Base-by-base conservation (phyloP, 129 eudicot genomes). In the Helianthus tuberosus region DNA sequence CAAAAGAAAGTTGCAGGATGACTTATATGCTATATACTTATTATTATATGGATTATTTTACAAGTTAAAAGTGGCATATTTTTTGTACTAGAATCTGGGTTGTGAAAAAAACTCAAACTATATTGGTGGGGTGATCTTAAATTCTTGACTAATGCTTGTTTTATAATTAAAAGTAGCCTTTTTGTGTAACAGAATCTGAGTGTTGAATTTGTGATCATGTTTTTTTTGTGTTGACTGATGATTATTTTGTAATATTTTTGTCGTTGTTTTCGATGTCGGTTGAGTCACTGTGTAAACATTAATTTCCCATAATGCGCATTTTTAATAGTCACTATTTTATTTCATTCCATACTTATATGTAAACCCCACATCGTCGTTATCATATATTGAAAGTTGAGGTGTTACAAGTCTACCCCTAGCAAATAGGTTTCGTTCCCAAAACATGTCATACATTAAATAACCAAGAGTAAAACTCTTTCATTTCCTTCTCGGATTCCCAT, bases 101-200 rank as follows among this genome's bases (percentile, higher is more conserved):
- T 72, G 43, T 44, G 27, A 55, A 3, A 72, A 57, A 57, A 64
- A 36, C 16, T 27, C 16, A 60, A 60, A 59, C 9, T 49, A 17
- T 29, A 14, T 55, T 38, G 54, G 43, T 71, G 66, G 66, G 67
- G 20, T 14, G 43, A n/a, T 27, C 32, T 27, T 27, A 27, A 27
- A 27, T 27, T 23, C 14, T 71, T 44, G 44, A 23, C 53, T 27
- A 58, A 46, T 12, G 67, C 58, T 27, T 58, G 46, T 12, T 44
- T 57, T 23, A 8, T 68, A 32, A 6, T 14, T 27, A 49, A 41
- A 41, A 41, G 46, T 5, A 41, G 8, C 46, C 7, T 5, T 23
- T 7, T 29, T 27, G 32, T 68, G 68, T 68, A 49, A 76, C 27
- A 47, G 62, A 47, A 58, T 57, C 51, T 76, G 68, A 36, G 57